Evolutionary conservation across 768 basidiomycete genomes (phyloP), one percentile per base, ranked within the genome.

Genomic region (Tubosaeta sp.): DNA sequence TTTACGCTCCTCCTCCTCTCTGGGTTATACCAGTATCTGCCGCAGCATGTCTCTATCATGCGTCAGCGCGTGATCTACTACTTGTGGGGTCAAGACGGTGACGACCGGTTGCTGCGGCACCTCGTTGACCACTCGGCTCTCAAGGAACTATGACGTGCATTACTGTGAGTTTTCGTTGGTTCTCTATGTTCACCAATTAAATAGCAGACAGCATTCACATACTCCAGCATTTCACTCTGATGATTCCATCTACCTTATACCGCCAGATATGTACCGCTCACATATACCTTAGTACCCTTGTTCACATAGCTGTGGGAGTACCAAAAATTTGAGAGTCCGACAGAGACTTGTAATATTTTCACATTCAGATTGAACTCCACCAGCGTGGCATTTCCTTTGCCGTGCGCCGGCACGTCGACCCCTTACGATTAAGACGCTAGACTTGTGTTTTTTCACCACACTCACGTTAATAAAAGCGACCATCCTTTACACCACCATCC

Each of bases 1-100:
- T 61, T 78, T 48, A 60, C 72, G n/a, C 55, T 74, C 45, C 65
- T 85, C 25, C 63, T 86, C 50, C 65, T 74, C 60, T 72, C 76
- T 50, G 82, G 81, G 57, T 55, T 82, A 43, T 72, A 74, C 64
- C 72, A 72, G 64, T 87, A 84, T 70, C 72, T 84, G 46, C 86
- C 87, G 1, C 68, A 74, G 25, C 84, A 86, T 59, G 54, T 86
- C 32, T 63, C 69, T 43, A 73, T 80, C 64, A 76, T 88, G 67
- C 72, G 72, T 43, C 68, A 71, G 7, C 76, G 86, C 29, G 77
- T 79, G 39, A 67, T 74, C 47, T 88, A 86, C 71, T 88, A 88
- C 68, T 57, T 87, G 12, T 78, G 78, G 62, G 86, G 84, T 17
- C 74, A 76, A 51, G 80, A 81, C 55, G 66, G 60, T 32, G 60